phyloP scores from a whole-genome alignment of 2,329 filamentous ascomycete species.

The Graphiopsis chlorocephala region DNA sequence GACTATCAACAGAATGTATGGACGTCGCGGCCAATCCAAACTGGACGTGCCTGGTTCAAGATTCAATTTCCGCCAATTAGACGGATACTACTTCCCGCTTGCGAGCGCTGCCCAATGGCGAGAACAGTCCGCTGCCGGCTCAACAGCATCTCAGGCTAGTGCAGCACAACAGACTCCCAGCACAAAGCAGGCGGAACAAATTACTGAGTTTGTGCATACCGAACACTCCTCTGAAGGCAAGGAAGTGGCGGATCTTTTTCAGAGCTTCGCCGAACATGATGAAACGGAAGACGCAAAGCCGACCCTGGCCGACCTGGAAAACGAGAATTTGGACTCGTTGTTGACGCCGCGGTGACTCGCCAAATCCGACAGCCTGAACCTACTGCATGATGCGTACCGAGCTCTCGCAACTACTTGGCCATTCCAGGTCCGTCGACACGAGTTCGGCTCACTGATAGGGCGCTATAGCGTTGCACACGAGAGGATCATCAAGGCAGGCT shows the following conservation, averaged over 20 bases:
- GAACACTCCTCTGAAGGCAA: not conserved
- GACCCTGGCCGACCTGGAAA: not conserved
- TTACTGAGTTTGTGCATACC: not conserved
- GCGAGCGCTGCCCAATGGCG: not conserved
- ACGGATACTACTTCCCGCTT: not conserved
- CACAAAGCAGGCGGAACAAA: not conserved
- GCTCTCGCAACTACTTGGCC: conserved; percentile 11
- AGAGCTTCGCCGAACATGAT: not conserved
- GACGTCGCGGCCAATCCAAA: conserved; percentile 1
- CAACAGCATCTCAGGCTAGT: not conserved
- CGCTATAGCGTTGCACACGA: not conserved
- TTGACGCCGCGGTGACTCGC: not conserved
- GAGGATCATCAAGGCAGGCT: not conserved
- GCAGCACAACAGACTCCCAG: not conserved
- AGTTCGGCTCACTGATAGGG: not conserved
- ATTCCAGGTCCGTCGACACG: not conserved
- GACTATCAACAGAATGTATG: not conserved
- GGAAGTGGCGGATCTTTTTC: not conserved
- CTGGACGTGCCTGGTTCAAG: conserved; percentile 13
- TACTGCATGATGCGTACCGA: not conserved
- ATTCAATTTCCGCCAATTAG: not conserved
- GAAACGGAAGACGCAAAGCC: not conserved
- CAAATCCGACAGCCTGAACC: not conserved
- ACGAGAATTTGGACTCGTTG: not conserved
- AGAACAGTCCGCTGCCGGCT: not conserved